Evolutionary conservation across 768 basidiomycete genomes (phyloP), one percentile per base, ranked within the genome.

Genomic region (Mycena rebaudengoi): DNA sequence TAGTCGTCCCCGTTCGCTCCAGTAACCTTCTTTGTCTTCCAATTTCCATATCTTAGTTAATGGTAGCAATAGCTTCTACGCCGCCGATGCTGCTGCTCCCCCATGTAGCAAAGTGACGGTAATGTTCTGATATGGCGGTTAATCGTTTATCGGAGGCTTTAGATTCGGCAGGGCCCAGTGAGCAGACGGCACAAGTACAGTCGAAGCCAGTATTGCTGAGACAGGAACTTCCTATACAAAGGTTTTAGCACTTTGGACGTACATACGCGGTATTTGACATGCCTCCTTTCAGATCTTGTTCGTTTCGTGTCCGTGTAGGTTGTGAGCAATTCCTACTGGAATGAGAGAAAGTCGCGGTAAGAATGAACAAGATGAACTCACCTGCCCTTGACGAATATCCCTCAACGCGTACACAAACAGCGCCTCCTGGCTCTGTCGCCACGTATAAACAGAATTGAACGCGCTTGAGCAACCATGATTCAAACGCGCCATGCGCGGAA

Each of bases 381-480:
- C 88, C 75, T 87, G 78, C 48, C 88, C 89, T 65, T 77, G 75
- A 26, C 66, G 68, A 29, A 91, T 82, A 55, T 76, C 74, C 69
- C 84, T 88, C 55, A 90, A 66, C 10, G 89, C 88, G 72, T 89
- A 79, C 5, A 91, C 85, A 33, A 87, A 82, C 21, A 89, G 68
- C 4, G 74, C 73, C 12, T 74, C 70, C 57, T 87, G 86, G 28
- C 76, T 70, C 43, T 84, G 80, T 50, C 87, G 78, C 85, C 85
- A 91, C 0, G 79, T 79, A 69, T 91, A 91, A 13, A 90, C 86
- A 5, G 79, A 81, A 72, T 90, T 90, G 77, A 91, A 91, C 7
- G 87, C 87, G 54, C 82, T 79, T 4, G 88, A 85, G 69, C 89
- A 91, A 0, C 86, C 89, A 64, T 91, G 90, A 66, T 91, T 91